phyloP scores from a whole-genome alignment of 2,329 filamentous ascomycete species.

The Fusarium sp. region DNA sequence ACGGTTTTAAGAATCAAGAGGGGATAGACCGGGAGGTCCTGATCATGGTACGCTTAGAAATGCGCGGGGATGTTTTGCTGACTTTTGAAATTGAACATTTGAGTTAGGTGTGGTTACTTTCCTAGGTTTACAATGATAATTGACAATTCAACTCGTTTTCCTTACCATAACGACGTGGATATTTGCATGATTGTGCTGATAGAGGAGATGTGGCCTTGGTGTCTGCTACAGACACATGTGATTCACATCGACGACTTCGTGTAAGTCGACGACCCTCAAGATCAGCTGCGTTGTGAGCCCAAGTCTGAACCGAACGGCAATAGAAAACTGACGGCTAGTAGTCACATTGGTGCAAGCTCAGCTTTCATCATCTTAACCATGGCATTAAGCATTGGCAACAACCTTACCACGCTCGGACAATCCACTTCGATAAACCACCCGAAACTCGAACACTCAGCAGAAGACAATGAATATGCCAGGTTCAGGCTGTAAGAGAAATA shows the following conservation, averaged over 20 bases:
- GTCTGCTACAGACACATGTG: too few relatives aligned
- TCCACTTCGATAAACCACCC: too few relatives aligned
- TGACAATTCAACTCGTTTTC: background rate
- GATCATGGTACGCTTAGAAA: background rate
- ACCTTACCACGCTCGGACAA: too few relatives aligned
- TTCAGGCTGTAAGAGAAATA: background rate
- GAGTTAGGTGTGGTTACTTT: background rate
- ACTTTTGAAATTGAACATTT: background rate
- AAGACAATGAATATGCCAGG: background rate
- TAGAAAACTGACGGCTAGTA: too few relatives aligned
- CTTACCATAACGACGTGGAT: background rate
- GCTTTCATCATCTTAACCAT: too few relatives aligned
- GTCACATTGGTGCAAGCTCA: too few relatives aligned
- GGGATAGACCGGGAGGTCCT: background rate
- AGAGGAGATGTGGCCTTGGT: too few relatives aligned
- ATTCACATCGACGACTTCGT: too few relatives aligned
- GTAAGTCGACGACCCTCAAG: too few relatives aligned
- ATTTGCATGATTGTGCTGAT: background rate
- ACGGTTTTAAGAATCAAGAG: constrained; percentile 17
- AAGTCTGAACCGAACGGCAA: too few relatives aligned
- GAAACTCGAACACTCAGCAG: background rate
- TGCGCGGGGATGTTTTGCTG: background rate
- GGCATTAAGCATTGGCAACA: too few relatives aligned
- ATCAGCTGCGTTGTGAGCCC: too few relatives aligned
- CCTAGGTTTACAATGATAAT: background rate